These are phyloP conservation scores for Xerocomus spinulosus DNA, from an alignment of 768 basidiomycete species.

Conservation along the genomic window DNA sequence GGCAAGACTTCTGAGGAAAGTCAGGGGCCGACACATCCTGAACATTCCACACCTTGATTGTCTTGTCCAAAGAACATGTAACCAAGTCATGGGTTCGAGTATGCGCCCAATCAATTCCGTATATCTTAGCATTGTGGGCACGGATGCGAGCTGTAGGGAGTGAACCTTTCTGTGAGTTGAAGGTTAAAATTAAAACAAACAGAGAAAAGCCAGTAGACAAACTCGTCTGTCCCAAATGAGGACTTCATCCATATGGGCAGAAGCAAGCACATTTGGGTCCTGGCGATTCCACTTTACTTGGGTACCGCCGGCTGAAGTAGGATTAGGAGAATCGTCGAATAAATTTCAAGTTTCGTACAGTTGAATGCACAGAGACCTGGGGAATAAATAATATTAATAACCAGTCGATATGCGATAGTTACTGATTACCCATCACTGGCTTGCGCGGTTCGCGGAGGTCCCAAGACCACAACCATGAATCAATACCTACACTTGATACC, in stretches of 20 bases:
- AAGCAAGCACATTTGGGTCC: conserved; percentile 83
- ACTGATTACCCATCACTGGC: conserved; percentile 57
- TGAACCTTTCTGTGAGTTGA: conserved; percentile 69
- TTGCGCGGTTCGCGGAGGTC: conserved; percentile 70
- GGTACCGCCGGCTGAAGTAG: conserved; percentile 66
- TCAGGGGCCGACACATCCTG: conserved; percentile 20
- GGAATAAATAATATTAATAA: neutral
- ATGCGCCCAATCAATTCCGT: conserved; percentile 96
- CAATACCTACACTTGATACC: conserved; percentile 87
- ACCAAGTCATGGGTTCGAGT: conserved; percentile 70
- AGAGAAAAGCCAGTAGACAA: conserved; percentile 28
- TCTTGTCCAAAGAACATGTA: conserved; percentile 92
- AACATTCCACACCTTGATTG: conserved; percentile 79
- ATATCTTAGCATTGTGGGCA: conserved; percentile 89
- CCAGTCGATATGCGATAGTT: neutral
- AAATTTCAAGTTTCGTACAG: conserved; percentile 27
- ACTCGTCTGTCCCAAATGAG: conserved; percentile 94
- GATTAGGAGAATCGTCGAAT: neutral
- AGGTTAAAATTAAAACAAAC: conserved; percentile 2
- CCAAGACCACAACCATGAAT: conserved; percentile 95
- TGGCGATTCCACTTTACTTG: conserved; percentile 97
- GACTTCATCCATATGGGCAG: conserved; percentile 82
- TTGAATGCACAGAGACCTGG: conserved; percentile 58
- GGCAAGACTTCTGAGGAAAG: conserved; percentile 8
- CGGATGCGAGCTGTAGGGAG: conserved; percentile 68